Conservation (phyloP, 1,139 yeast species). For the Yamadazyma trypodendri region DNA sequence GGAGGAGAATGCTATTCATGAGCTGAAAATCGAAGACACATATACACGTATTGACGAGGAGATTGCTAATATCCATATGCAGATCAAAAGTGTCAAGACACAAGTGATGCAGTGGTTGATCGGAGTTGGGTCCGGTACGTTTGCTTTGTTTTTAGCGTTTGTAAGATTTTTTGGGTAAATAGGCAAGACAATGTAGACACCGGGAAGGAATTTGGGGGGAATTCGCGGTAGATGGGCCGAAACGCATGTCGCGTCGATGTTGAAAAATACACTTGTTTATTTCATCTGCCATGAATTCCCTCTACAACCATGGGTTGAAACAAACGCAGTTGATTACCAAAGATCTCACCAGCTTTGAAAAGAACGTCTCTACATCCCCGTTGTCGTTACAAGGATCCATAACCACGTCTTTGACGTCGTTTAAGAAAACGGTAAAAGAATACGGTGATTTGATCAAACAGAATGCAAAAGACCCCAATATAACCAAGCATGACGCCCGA, state of each 20-base stretch:
- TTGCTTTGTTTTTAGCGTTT: slow-evolving; percentile 89
- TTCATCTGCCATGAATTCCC: slow-evolving; percentile 55
- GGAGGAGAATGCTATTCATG: slow-evolving; percentile 90
- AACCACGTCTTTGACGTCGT: slow-evolving; percentile 75
- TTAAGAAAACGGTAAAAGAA: slow-evolving; percentile 75
- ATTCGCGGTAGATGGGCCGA: too few species aligned
- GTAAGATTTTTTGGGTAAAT: slow-evolving; percentile 76
- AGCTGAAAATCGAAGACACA: slow-evolving; percentile 89
- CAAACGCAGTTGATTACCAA: slow-evolving; percentile 72
- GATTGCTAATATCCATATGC: slow-evolving; percentile 90
- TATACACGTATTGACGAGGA: slow-evolving; percentile 95
- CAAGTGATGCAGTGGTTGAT: slow-evolving; percentile 98
- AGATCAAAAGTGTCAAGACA: slow-evolving; percentile 89
- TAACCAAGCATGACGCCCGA: slow-evolving; percentile 63
- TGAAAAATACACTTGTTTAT: background rate
- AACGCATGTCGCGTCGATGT: background rate
- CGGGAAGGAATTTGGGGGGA: too few species aligned
- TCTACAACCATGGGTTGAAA: slow-evolving; percentile 86
- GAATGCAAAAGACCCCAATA: slow-evolving; percentile 55
- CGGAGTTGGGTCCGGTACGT: slow-evolving; percentile 97
- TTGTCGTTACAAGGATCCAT: slow-evolving; percentile 79
- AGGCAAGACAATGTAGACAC: background rate
- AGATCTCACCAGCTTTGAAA: slow-evolving; percentile 68
- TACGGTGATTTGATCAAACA: slow-evolving; percentile 65
- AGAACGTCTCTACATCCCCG: slow-evolving; percentile 66